Evolutionary conservation across 2,329 filamentous ascomycete genomes (phyloP), one percentile per base, ranked within the genome.

Genomic region (Fusarium musae): DNA sequence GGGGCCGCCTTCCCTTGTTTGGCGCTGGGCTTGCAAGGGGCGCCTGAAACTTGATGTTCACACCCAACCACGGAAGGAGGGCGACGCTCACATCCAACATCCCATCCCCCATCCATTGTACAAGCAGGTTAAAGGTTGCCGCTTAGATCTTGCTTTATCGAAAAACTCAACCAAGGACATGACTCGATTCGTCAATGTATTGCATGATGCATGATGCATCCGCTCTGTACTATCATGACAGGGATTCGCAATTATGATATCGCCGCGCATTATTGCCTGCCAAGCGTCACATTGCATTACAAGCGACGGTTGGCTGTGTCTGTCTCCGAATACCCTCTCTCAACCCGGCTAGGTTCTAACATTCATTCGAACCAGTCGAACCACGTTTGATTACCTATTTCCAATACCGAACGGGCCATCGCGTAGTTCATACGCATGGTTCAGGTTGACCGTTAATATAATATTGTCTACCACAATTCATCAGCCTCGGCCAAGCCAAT

Each of bases 1-100:
- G 73, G 71, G 63, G 37, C 19, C 54, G 37, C 75, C 57, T 73
- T 77, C 39, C 75, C 64, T 26, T 36, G 49, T 76, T 60, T 37
- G 60, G 68, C 16, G 23, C n/a, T 32, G 57, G 64, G 63, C 61
- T 73, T 72, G 65, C 32, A 68, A 75, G 74, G 73, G 57, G 66
- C 61, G 65, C 66, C 66, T 65, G 70, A 74, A 50, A 68, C 70
- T 71, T 68, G 64, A 63, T 64, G 60, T 54, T 46, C 52, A 37
- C 44, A 37, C 50, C 50, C 50, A 54, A 40, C 50, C 50, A 54
- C 23, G 34, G 50, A 28, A 40, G 23, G 23, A 28, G 40, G 13
- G 19, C 39, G 34, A 28, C 50, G 17, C 23, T 50, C 47, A 50
- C 15, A 34, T 23, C 49, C 32, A 21, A 21, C 32, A 52, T 26